A percentile compares a stretch with the other conserved stretches of the same genome.
These are phyloP conservation scores for Musa balbisiana DNA, from an alignment of 202 grass and related monocot genomes.

Conservation along the genomic window DNA sequence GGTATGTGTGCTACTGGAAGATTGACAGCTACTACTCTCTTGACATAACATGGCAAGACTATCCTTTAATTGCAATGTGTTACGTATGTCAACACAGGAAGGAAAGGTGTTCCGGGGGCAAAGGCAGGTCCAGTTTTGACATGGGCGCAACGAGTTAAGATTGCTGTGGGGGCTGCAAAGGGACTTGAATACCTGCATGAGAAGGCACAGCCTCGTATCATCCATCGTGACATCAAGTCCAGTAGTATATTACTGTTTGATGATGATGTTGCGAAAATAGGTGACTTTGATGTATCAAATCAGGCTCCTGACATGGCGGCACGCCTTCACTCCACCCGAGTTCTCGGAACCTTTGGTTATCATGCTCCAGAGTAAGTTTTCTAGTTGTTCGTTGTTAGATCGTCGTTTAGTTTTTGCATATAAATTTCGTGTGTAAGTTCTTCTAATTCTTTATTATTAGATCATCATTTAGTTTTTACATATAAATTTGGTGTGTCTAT, in stretches of 20 bases:
- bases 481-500: too few relatives aligned
- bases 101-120: conserved; percentile 1
- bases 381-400: too few relatives aligned
- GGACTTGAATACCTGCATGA: conserved; percentile 19
- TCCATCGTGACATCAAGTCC: conserved; percentile 14
- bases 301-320: conserved; percentile 8
- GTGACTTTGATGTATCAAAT: not conserved
- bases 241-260: conserved; percentile 11
- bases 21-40: too few relatives aligned
- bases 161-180: conserved; percentile 1
- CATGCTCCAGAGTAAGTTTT: conserved; percentile 17
- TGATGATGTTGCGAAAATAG: not conserved
- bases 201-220: not conserved
- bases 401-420: too few relatives aligned
- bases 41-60: too few relatives aligned
- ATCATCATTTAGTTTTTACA: too few relatives aligned
- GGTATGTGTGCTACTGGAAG: too few relatives aligned
- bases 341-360: conserved; percentile 15
- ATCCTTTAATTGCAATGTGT: not conserved
- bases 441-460: too few relatives aligned
- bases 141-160: conserved; percentile 5
- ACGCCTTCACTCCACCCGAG: conserved; percentile 4
- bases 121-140: conserved; percentile 8
- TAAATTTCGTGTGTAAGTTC: too few relatives aligned
- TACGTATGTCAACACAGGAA: conserved; percentile 4